A percentile compares a stretch with the other conserved stretches of the same genome.
Conservation (phyloP, 1,284 basidiomycete genomes). For the Meira nashicola region DNA sequence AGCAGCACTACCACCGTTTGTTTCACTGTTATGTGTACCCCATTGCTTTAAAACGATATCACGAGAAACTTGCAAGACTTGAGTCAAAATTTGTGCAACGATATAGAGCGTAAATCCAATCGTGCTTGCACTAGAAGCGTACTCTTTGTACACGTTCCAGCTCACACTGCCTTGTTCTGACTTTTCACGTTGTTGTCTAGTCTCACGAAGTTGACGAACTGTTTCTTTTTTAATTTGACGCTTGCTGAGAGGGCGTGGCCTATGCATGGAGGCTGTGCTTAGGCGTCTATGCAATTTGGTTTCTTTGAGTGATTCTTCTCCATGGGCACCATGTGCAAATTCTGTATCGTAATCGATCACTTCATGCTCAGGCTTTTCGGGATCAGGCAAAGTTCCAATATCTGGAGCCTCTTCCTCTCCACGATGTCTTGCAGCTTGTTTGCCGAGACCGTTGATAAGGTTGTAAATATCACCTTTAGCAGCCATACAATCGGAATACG, state of each 20-base stretch:
- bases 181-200: slow-evolving; percentile 38
- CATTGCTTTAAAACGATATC: slow-evolving; percentile 51
- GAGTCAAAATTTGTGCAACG: slow-evolving; percentile 35
- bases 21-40: slow-evolving; percentile 36
- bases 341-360: slow-evolving; percentile 13
- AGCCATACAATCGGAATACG: slow-evolving; percentile 62
- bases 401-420: slow-evolving; percentile 28
- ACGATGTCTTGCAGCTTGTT: slow-evolving; percentile 51
- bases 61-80: slow-evolving; percentile 39
- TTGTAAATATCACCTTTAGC: slow-evolving; percentile 70
- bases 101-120: slow-evolving; percentile 40
- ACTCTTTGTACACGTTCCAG: slow-evolving; percentile 43
- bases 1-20: slow-evolving; percentile 17
- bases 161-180: slow-evolving; percentile 44
- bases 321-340: slow-evolving; percentile 16
- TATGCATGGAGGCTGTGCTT: slow-evolving; percentile 31
- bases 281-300: slow-evolving; percentile 35
- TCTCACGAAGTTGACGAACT: slow-evolving; percentile 45
- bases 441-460: slow-evolving; percentile 63
- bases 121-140: slow-evolving; percentile 37
- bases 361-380: not conserved
- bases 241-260: slow-evolving; percentile 37
- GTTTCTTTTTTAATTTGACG: slow-evolving; percentile 42
- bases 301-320: slow-evolving; percentile 31
- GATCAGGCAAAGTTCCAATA: slow-evolving; percentile 12